Base-by-base conservation (phyloP, 768 basidiomycete genomes). In the Trametes cubensis region DNA sequence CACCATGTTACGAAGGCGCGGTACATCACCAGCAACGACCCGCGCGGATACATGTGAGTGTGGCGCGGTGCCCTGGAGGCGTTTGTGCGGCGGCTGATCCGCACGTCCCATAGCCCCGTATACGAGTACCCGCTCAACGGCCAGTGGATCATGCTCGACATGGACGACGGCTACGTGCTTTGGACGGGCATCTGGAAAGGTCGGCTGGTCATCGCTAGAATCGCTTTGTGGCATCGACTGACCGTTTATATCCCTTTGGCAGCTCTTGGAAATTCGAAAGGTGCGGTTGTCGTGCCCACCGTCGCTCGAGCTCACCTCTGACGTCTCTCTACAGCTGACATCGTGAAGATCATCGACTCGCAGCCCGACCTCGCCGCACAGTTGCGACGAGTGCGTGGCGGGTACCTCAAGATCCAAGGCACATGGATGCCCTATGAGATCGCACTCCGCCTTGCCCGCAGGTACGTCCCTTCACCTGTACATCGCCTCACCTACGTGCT, bases 121-220 rank as follows among this genome's bases (percentile, higher is more conserved):
- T 94, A 90, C 70, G 93, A 95, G 72, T 95, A 94, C 69, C 91
- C 90, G 1, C 79, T 95, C 58, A 92, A 92, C 64, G 89, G 88
- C 21, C 92, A 94, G 70, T 93, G 92, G 90, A 91, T 95, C 70
- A 94, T 95, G 93, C 92, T 94, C 85, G 93, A 95, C 77, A 89
- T 92, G 70, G 93, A 95, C 72, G 92, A 94, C 72, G 93, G 93
- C 3, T 94, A 92, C 72, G 88, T 95, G 60, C 79, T 94, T 18
- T 95, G 93, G 92, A 95, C 94, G 1, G 90, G 92, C 11, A 95
- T 95, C 55, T 95, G 93, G 93, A 95, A 95, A 81, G 92, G 92
- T 92, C 61, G 62, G 78, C 10, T 34, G 34, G 10, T 26, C 17
- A 14, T n/a, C 14, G 23, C 21, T 14, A 10, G 6, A 26, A 3